Base-by-base conservation (phyloP, 2,329 filamentous ascomycete genomes). In the Dothidotthia symphoricarpi region DNA sequence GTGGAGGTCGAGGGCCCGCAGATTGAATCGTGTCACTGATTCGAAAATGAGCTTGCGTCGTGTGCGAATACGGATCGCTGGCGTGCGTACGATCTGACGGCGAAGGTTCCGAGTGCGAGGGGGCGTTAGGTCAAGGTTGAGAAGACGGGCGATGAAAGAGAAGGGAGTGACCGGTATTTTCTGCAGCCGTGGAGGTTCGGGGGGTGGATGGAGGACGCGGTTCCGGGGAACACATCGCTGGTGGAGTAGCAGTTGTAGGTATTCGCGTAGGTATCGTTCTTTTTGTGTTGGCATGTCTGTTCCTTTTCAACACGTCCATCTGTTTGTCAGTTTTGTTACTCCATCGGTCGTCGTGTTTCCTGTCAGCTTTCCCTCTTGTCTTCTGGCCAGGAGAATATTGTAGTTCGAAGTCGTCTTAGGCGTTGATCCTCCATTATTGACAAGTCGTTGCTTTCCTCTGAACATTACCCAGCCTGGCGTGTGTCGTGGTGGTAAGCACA, bases 161-260 rank as follows among this genome's bases (percentile, higher is more conserved):
- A 17, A 1, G 42, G 31, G 25, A 36, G 31, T 11, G 25, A 33
- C 13, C 45, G 36, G 36, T 63, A 51, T 28, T 63, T 51, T 45
- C 57, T 59, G 12, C 33, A 30, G 11, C 47, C 53, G 16, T 63
- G 55, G 57, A 33, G 47, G 6, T 33, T 64, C 6, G 59, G 59
- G 3, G 51, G 36, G 13, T 64, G 60, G 60, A 47, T 59, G 45
- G 60, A 63, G 31, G 54, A 61, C 19, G 50, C 50, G 4, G 43
- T 52, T 24, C 45, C 61, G 42, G 34, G 24, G 9, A 48, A 63
- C 36, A 44, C 45, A 8, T 34, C 43, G 27, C 53, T 53, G 14
- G 11, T 49, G 30, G 53, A 53, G 47, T 64, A 57, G 59, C 61
- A 57, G 35, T 31, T 54, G 19, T 61, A 50, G 29, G 24, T 24